Percentiles rank a stretch among this genome's conserved stretches.
These are phyloP conservation scores for Talaromyces liani DNA, from an alignment of 495 filamentous ascomycete species.

Conservation along the genomic window DNA sequence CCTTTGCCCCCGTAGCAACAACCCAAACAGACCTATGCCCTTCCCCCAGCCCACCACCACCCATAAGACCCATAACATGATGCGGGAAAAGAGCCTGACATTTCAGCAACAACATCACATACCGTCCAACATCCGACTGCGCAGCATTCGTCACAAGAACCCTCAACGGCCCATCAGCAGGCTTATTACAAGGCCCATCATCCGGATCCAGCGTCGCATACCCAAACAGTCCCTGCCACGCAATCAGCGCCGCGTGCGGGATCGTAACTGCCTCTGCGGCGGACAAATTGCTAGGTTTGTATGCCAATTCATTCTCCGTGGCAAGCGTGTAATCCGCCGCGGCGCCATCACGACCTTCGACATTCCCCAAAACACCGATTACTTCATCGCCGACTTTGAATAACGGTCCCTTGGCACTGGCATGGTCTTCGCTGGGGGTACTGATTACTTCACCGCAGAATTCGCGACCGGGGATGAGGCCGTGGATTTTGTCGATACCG, in stretches of 20 bases:
- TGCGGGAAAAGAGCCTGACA: conserved; percentile 24
- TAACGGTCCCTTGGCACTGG: conserved; percentile 19
- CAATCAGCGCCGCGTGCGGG: conserved; percentile 46
- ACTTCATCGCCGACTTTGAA: conserved; percentile 48
- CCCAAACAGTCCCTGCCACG: conserved; percentile 53
- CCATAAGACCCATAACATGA: conserved; percentile 15
- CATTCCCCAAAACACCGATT: conserved; percentile 40
- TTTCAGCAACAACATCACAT: conserved; percentile 31
- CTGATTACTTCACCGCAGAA: conserved; percentile 46
- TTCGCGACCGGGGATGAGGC: conserved; percentile 49
- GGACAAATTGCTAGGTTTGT: conserved; percentile 37
- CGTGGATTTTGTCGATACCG: conserved; percentile 22
- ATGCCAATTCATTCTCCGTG: conserved; percentile 40
- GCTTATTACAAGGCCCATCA: conserved; percentile 8
- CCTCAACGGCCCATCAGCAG: conserved; percentile 18
- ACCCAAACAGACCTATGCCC: conserved; percentile 20
- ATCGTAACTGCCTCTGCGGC: conserved; percentile 45
- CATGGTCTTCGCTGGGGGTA: conserved; percentile 35
- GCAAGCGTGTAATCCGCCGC: conserved; percentile 46
- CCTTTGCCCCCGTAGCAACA: conserved; percentile 27
- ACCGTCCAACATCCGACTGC: conserved; percentile 28
- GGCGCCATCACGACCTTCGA: conserved; percentile 34
- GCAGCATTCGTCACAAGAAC: conserved; percentile 33
- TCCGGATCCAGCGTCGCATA: conserved; percentile 33
- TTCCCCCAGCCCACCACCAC: neutral